phyloP scores from a whole-genome alignment of 1,284 basidiomycete genomes.

The Irpex lacteus region DNA sequence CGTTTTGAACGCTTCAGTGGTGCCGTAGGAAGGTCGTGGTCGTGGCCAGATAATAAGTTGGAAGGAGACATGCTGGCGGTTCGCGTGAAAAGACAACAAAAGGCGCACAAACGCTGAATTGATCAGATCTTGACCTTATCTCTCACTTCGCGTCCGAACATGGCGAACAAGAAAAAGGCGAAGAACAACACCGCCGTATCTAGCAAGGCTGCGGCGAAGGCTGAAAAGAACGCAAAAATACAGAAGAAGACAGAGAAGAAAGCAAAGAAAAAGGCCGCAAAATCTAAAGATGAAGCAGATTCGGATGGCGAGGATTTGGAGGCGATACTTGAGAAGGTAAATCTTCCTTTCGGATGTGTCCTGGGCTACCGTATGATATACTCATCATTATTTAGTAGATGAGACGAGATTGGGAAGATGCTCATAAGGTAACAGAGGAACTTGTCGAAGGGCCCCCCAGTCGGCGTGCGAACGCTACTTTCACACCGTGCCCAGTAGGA shows the following conservation, averaged over 20 bases:
- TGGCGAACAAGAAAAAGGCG: constrained; percentile 43
- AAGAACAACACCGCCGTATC: not conserved
- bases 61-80: not conserved
- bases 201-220: constrained; percentile 53
- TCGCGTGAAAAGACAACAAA: not conserved
- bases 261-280: constrained; percentile 60
- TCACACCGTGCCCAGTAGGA: constrained; percentile 75
- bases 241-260: constrained; percentile 69
- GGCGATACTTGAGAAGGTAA: constrained; percentile 73
- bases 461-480: constrained; percentile 76
- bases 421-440: constrained; percentile 76
- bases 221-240: constrained; percentile 71
- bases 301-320: constrained; percentile 76
- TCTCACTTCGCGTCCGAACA: not conserved
- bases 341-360: not conserved
- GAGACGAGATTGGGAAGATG: constrained; percentile 69
- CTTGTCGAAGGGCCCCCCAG: constrained; percentile 77
- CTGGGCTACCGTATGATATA: not conserved
- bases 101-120: not conserved
- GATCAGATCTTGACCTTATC: constrained; percentile 1
- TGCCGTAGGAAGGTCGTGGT: not conserved
- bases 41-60: not conserved
- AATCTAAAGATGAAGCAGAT: constrained; percentile 48
- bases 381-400: constrained; percentile 48
- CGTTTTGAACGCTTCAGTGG: not conserved